Percentiles rank a stretch among this genome's conserved stretches.
These are phyloP conservation scores for Maudiozyma saulgeensis DNA, from an alignment of 805 yeast species.

Conservation along the genomic window DNA sequence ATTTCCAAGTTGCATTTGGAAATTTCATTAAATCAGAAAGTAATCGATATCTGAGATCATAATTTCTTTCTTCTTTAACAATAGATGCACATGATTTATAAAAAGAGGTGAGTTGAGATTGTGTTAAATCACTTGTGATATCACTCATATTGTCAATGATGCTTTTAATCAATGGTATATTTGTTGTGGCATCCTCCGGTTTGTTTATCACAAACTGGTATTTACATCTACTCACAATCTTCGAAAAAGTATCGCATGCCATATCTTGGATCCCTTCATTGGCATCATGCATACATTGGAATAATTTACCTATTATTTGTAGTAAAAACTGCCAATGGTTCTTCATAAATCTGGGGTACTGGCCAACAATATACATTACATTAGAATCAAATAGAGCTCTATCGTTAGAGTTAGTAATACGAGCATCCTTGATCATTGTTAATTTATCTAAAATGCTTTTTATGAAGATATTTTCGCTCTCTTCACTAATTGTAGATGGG, in stretches of 20 bases:
- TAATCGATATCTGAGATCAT: conserved; percentile 54
- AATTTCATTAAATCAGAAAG: conserved; percentile 68
- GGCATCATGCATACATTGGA: conserved; percentile 97
- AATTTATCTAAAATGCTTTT: conserved; percentile 84
- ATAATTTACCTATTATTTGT: conserved; percentile 85
- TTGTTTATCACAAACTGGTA: conserved; percentile 83
- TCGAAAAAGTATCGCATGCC: conserved; percentile 98
- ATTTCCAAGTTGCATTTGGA: conserved; percentile 88
- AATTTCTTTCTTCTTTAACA: conserved; percentile 68
- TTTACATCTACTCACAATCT: conserved; percentile 87
- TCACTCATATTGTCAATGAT: conserved; percentile 69
- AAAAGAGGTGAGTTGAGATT: conserved; percentile 91
- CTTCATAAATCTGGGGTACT: conserved; percentile 89
- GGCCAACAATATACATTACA: conserved; percentile 98
- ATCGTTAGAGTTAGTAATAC: conserved; percentile 79
- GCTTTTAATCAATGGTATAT: conserved; percentile 79
- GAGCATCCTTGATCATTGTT: conserved; percentile 79
- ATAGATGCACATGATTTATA: conserved; percentile 94
- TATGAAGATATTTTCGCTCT: conserved; percentile 78
- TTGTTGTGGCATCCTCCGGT: conserved; percentile 44
- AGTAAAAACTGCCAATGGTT: conserved; percentile 96
- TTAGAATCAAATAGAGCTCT: conserved; percentile 97
- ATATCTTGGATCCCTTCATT: conserved; percentile 98
- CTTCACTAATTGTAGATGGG: conserved; percentile 96
- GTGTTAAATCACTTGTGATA: conserved; percentile 81